Base-by-base conservation (phyloP, 129 eudicot species). In the Kitagawia praeruptora region DNA sequence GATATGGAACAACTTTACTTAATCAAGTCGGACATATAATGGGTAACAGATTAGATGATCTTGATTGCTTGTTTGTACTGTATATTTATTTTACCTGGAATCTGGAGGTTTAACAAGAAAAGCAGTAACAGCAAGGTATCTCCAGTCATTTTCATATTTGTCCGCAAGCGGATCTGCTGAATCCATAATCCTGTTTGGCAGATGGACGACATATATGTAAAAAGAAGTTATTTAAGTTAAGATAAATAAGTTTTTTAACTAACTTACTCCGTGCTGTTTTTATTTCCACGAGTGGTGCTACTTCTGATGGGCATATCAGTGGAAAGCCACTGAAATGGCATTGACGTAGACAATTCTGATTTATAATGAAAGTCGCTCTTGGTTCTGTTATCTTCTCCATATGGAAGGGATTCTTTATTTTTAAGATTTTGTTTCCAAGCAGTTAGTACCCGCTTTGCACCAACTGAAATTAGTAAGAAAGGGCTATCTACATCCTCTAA, bases 371-470 rank as follows among this genome's bases (percentile, higher is more conserved):
- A 73, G 37, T 42, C 54, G 2, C 28, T 73, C 37, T 25, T 73
- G 53, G 34, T 73, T 46, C 71, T 67, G 72, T 80, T 58, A 76
- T 80, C 69, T 25, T 48, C 40, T 46, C 48, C 67, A 16, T 39
- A 53, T 46, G 56, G 14, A 40, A 53, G 72, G 74, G 81, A 44
- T 76, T 73, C 81, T 49, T 21, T 78, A 72, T 58, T 80, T 47
- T 71, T 87, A 69, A 58, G 58, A 63, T 85, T 88, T 70, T 86
- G 90, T 78, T 87, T 89, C 98, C 98, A 95, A 44, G 87, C 93
- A 80, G 98, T 95, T 76, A 95, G 81, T n/a, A 95, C 97, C 85
- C 96, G 82, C 80, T 95, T 95, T 67, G 98, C 96, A 67, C 98
- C 98, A 82, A 95, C 98, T 77, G 98, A 95, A 71, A 95, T 87